Evolutionary conservation across 2,329 filamentous ascomycete species (phyloP), one percentile per base, ranked within the genome.

Genomic region (Chaetomiaceae sp.): DNA sequence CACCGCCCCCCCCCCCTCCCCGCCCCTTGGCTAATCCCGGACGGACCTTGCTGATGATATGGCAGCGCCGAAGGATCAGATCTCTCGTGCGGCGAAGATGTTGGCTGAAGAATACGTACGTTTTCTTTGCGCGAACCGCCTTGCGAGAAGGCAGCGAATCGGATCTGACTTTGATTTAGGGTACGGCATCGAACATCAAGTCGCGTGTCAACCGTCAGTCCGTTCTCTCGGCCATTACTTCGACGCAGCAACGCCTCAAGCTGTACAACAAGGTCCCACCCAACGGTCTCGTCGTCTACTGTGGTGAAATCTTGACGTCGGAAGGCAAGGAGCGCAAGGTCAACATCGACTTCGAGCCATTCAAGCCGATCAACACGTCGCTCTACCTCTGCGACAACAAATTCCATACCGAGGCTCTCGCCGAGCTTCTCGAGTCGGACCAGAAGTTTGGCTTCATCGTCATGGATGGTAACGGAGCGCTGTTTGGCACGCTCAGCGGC

Each of bases 351-450:
- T 98, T 98, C 68, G 93, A 98, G 72, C 93, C 93, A 26, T 98
- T 98, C 79, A 98, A 98, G 78, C 93, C 93, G 51, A 98, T 98
- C 81, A 98, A 98, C 72, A 98, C 93, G 29, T 98, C 94, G 36
- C 80, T 98, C 38, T 98, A 98, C 69, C 87, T 98, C 51, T 98
- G 93, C 74, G 93, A 98, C 81, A 98, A 98, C 78, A 98, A 98
- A 66, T 98, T 98, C 71, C 93, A 98, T 67, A 98, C 93, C 48
- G 93, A 98, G 71, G 91, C 93, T 15, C 75, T 98, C 57, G 93
- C 90, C 56, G 93, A 98, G 74, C 80, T 98, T 62, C 84, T 98
- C 57, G 93, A 98, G 72, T 96, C 91, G 15, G 93, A 98, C 67
- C 93, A 97, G 72, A 96, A 95, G 71, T 98, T 98, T 60, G 93